phyloP scores from a whole-genome alignment of 768 basidiomycete species.

The Suillus tomentosus region DNA sequence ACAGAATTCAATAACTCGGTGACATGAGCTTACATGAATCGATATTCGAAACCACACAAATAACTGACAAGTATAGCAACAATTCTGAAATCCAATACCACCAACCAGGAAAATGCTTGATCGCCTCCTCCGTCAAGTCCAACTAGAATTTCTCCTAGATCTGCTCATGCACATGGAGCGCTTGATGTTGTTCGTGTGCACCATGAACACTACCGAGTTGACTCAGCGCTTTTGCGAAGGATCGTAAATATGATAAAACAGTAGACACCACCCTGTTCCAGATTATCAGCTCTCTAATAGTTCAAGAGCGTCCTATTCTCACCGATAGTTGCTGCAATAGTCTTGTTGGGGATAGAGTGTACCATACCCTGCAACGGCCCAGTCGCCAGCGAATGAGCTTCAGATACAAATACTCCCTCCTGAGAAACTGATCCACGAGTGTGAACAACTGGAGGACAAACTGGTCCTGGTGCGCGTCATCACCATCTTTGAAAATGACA shows the following conservation, averaged over 20 bases:
- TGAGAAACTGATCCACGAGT: slow-evolving; percentile 90
- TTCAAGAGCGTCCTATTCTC: slow-evolving; percentile 88
- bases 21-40: too few relatives aligned
- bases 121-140: slow-evolving; percentile 93
- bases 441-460: slow-evolving; percentile 98
- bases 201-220: slow-evolving; percentile 95
- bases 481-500: slow-evolving; percentile 98
- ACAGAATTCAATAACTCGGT: too few relatives aligned
- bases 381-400: slow-evolving; percentile 88
- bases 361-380: slow-evolving; percentile 93
- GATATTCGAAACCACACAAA: too few relatives aligned
- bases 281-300: slow-evolving; percentile 82
- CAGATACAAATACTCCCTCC: slow-evolving; percentile 94
- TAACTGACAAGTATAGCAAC: too few relatives aligned
- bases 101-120: slow-evolving; percentile 87
- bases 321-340: slow-evolving; percentile 90
- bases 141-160: slow-evolving; percentile 96
- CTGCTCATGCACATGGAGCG: slow-evolving; percentile 85
- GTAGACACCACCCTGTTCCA: slow-evolving; percentile 69
- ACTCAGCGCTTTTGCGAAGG: slow-evolving; percentile 86
- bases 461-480: slow-evolving; percentile 98
- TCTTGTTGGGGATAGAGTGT: slow-evolving; percentile 96
- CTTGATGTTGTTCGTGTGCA: slow-evolving; percentile 96
- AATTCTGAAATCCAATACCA: too few relatives aligned
- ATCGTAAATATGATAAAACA: too few relatives aligned